A percentile compares a stretch with the other conserved stretches of the same genome.
phyloP scores from a whole-genome alignment of 1,284 basidiomycete species.

The Athelia psychrophila region DNA sequence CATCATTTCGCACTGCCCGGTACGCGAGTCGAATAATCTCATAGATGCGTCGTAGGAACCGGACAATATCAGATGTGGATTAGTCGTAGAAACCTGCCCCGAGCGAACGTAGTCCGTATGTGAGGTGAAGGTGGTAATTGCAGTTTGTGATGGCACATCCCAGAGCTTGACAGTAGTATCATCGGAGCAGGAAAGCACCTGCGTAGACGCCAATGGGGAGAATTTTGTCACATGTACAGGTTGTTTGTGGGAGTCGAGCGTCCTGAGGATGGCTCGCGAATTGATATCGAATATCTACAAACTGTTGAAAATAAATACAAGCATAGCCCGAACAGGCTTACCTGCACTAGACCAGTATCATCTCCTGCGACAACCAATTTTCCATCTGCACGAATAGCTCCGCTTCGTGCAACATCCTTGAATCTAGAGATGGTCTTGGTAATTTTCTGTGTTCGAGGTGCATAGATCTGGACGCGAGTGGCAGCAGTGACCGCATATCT shows the following conservation, averaged over 20 bases:
- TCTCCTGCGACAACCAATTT: conserved; percentile 95
- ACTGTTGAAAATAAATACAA: conserved; percentile 8
- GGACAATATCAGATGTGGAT: conserved; percentile 85
- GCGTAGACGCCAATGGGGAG: conserved; percentile 77
- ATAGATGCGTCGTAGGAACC: conserved; percentile 96
- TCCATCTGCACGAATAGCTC: conserved; percentile 87
- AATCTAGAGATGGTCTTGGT: conserved; percentile 96
- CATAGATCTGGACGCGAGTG: conserved; percentile 93
- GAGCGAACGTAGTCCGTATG: conserved; percentile 97
- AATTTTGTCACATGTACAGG: conserved; percentile 95
- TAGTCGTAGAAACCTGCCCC: conserved; percentile 81
- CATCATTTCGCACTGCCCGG: conserved; percentile 78
- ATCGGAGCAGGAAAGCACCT: conserved; percentile 93
- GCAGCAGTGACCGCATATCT: conserved; percentile 95
- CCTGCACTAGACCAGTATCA: conserved; percentile 92
- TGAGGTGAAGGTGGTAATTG: conserved; percentile 75
- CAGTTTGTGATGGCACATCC: conserved; percentile 91
- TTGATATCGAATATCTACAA: conserved; percentile 90
- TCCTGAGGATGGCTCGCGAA: conserved; percentile 91
- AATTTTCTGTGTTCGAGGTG: conserved; percentile 91
- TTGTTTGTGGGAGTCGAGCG: conserved; percentile 90
- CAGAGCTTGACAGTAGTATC: conserved; percentile 93
- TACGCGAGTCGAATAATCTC: conserved; percentile 85
- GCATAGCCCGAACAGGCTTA: conserved; percentile 24
- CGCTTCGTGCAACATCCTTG: conserved; percentile 92